Evolutionary conservation across 495 filamentous ascomycete genomes (phyloP), one percentile per base, ranked within the genome.

Genomic region (Hypoxylon trugodes): DNA sequence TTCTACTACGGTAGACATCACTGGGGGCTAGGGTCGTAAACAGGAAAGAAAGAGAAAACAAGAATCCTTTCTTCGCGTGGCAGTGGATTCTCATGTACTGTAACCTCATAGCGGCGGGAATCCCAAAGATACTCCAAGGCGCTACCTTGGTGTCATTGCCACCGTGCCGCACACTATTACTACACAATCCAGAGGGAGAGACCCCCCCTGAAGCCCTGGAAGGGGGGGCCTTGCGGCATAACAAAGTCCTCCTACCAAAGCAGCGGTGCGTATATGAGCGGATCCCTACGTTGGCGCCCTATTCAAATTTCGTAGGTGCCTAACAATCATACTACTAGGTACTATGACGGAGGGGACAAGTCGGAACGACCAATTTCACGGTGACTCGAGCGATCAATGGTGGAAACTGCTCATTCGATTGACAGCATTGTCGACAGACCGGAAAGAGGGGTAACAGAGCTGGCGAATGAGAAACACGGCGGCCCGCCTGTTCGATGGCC

Each of bases 1-100:
- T 24, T n/a, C 41, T 43, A 26, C 38, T 46, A 48, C 15, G 25
- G 37, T 15, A 43, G 56, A 51, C 36, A 61, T 36, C 24, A 46
- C 48, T 21, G 49, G 13, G 33, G 47, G 52, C 28, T 21, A 54
- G 13, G 33, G 47, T 59, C 28, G 37, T 21, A 40, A 43, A 24
- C 25, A 15, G n/a, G 22, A 42, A 40, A 42, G 24, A 51, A 24
- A 56, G 35, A 40, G 28, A 35, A 32, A 45, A 45, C 9, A 28
- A 35, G 18, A 48, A 25, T 13, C 25, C 15, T n/a, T 21, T 59
- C 51, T 59, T 67, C 64, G 64, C 64, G 64, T 67, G 64, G 64
- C 33, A 67, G 64, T 67, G 64, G 64, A 67, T 67, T 67, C 38
- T n/a, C 58, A 58, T 62, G 64, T 59, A 42, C 64, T 67, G 64